Evolutionary conservation across 164 flowering plant genomes (phyloP), one percentile per base, ranked within the genome.

Genomic region (Nymphaea colorata): DNA sequence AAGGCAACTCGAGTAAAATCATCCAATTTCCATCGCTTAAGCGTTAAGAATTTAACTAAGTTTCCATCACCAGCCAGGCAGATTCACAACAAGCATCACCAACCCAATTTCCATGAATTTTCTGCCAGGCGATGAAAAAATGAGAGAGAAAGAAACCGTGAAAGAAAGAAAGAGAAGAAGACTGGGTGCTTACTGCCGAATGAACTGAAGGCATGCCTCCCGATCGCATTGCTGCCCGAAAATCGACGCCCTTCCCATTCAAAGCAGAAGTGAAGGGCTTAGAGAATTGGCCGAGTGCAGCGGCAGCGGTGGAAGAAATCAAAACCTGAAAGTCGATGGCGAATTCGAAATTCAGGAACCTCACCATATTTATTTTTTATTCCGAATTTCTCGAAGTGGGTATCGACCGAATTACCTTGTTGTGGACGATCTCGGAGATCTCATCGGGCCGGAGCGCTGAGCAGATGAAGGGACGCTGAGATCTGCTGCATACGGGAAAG

Each of bases 141-240:
- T 25, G 36, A 25, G 36, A 25, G 36, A 25, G 36, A 25, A 25
- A 25, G 36, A 25, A 25, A 25, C 36, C 0, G 36, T 25, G 36
- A 25, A 25, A 25, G 36, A 25, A 4, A 47, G 66, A 59, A 25
- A 12, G 16, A 7, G 62, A 62, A 44, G 11, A 5, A 25, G 10
- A 8, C 10, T 42, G 17, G 25, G 3, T 44, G 17, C 76, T 70
- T 80, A 92, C 96, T 66, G 98, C 82, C 41, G 98, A 93, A 80
- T 93, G 98, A 41, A 88, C 81, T 0, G 98, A 93, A 68, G 98
- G 97, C 71, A 93, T 89, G 16, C 98, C 97, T 5, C 98, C 97
- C 43, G 97, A 75, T 18, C 77, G 83, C 71, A 85, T 0, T 0
- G 79, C 69, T 12, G 85, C 65, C 73, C 67, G 82, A 45, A 83